Percentiles rank a stretch among this genome's conserved stretches.
Conservation (phyloP, 1,284 basidiomycete species). For the Serendipita sp. region DNA sequence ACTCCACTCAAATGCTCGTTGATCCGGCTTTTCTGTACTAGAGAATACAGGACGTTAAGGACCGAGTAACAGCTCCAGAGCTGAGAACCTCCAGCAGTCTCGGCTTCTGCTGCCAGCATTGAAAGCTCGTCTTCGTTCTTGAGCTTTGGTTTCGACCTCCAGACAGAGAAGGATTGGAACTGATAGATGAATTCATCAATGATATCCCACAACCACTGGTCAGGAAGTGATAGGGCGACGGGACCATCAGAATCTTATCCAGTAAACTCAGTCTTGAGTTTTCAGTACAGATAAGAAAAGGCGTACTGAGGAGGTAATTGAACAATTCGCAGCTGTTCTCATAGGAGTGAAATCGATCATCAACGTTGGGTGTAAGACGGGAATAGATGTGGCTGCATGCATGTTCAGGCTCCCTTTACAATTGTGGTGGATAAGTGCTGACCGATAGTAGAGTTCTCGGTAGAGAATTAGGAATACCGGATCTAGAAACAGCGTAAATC, state of each 20-base stretch:
- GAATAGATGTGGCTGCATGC: constrained; percentile 77
- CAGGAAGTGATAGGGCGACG: constrained; percentile 80
- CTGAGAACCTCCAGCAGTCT: constrained; percentile 35
- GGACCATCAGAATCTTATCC: constrained; percentile 78
- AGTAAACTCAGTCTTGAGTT: constrained; percentile 7
- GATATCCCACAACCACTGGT: constrained; percentile 99
- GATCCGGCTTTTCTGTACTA: constrained; percentile 93
- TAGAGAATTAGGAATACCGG: constrained; percentile 93
- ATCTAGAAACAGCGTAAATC: constrained; percentile 31
- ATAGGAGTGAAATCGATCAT: constrained; percentile 96
- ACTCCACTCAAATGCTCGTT: constrained; percentile 84
- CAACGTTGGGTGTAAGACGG: constrained; percentile 84
- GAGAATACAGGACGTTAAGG: constrained; percentile 91
- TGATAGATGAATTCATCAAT: constrained; percentile 99
- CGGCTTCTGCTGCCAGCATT: constrained; percentile 51
- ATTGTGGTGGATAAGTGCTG: background rate
- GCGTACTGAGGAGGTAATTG: constrained; percentile 79
- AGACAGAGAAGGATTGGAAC: constrained; percentile 90
- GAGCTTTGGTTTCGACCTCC: constrained; percentile 70
- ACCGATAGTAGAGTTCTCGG: constrained; percentile 81
- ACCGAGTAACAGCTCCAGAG: constrained; percentile 98
- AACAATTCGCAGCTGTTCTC: constrained; percentile 98
- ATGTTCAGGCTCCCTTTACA: constrained; percentile 9
- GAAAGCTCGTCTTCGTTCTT: constrained; percentile 84
- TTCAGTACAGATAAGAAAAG: background rate